Conservation (phyloP, 2,329 filamentous ascomycete genomes). For the Diplodia seriata region DNA sequence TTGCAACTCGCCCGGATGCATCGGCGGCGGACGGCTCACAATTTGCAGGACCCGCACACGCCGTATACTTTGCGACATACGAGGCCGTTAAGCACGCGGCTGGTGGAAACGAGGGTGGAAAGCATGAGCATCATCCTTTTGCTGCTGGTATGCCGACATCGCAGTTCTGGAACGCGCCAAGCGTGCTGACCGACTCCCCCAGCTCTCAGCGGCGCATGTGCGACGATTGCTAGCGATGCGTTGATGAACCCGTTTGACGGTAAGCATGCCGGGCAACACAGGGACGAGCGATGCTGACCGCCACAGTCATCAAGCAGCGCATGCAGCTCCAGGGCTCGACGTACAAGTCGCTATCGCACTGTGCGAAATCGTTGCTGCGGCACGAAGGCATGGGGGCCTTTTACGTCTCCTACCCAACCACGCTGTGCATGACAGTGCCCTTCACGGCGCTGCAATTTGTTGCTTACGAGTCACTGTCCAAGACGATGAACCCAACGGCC, state of each 20-base stretch:
- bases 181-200: constrained; percentile 46
- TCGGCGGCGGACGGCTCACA: constrained; percentile 35
- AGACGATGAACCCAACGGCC: constrained; percentile 84
- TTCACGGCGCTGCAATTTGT: constrained; percentile 98
- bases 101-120: constrained; percentile 85
- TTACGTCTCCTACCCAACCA: constrained; percentile 98
- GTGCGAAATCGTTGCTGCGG: constrained; percentile 85
- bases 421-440: constrained; percentile 96
- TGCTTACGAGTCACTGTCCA: constrained; percentile 96
- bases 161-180: constrained; percentile 25
- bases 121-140: constrained; percentile 88
- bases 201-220: constrained; percentile 92
- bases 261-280: constrained; percentile 55
- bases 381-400: constrained; percentile 90
- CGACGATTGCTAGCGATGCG: constrained; percentile 95
- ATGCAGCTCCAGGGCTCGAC: constrained; percentile 99
- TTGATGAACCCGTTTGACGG: constrained; percentile 99
- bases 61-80: constrained; percentile 98
- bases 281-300: constrained; percentile 36
- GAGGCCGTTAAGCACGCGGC: constrained; percentile 96
- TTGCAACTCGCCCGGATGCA: constrained; percentile 28
- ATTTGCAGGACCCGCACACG: constrained; percentile 84
- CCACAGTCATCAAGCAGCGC: constrained; percentile 93
- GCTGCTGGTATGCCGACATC: constrained; percentile 73
- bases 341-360: constrained; percentile 85